phyloP scores from a whole-genome alignment of 805 yeast species.

The Diddensiella caesifluorescens region DNA sequence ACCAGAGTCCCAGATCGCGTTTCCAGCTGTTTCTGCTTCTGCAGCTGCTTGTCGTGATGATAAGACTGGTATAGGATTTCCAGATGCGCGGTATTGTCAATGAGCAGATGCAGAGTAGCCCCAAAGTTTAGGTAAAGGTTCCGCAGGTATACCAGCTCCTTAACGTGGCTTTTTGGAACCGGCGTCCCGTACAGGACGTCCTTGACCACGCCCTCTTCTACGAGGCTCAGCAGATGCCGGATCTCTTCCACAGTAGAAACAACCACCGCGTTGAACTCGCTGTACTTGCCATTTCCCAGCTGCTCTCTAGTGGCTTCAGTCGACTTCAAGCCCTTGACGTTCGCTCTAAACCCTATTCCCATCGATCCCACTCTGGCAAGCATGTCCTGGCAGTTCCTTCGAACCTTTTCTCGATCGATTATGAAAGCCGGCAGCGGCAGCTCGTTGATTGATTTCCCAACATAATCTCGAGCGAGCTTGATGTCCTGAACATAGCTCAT shows the following conservation, averaged over 20 bases:
- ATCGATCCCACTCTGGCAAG: constrained; percentile 4
- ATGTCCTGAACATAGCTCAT: constrained; percentile 19
- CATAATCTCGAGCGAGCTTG: constrained; percentile 13
- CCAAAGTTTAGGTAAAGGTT: constrained; percentile 32
- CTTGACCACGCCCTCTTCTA: constrained; percentile 36
- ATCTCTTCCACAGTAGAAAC: constrained; percentile 68
- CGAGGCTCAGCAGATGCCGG: constrained; percentile 42
- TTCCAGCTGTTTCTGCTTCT: neutral
- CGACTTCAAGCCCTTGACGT: constrained; percentile 71
- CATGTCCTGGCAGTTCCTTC: constrained; percentile 11
- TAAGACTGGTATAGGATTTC: constrained; percentile 34
- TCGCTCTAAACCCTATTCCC: constrained; percentile 45
- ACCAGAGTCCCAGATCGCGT: neutral
- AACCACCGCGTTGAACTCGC: constrained; percentile 35
- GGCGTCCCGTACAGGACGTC: constrained; percentile 58
- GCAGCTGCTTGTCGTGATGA: constrained; percentile 29
- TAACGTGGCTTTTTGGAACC: constrained; percentile 39
- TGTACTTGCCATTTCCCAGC: constrained; percentile 36
- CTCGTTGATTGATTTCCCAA: constrained; percentile 10
- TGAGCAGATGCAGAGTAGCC: constrained; percentile 37
- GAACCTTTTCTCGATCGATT: constrained; percentile 14
- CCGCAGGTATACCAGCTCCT: constrained; percentile 37
- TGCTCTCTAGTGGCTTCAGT: constrained; percentile 52
- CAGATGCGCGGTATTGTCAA: constrained; percentile 57
- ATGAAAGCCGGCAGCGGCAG: constrained; percentile 18